Evolutionary conservation across 306 rosid genomes (phyloP).

Genomic region (Comarum palustre): DNA sequence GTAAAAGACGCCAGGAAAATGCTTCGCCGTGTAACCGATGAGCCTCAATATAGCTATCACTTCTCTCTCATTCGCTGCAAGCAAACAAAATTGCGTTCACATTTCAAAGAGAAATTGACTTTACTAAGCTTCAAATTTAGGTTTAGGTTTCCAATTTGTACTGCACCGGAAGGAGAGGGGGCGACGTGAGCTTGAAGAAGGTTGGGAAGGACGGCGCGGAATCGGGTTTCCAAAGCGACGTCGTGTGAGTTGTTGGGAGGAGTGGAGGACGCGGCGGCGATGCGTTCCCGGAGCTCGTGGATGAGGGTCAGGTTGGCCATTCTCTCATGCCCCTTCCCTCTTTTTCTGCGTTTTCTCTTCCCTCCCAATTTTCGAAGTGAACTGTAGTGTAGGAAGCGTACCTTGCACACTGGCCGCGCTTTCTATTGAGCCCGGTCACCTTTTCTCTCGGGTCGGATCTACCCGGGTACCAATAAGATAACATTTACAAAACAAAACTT

Average conservation of each 20-base stretch:
- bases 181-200: conserved; percentile 64
- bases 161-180: conserved; percentile 61
- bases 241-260: conserved; percentile 44
- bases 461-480: no score
- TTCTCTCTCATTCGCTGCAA: conserved; percentile 59
- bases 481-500: no score
- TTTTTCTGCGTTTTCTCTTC: conserved; percentile 17
- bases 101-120: not conserved
- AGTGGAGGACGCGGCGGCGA: conserved; percentile 65
- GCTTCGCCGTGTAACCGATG: conserved; percentile 52
- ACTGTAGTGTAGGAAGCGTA: not conserved
- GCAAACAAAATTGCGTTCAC: not conserved
- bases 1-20: conserved; percentile 76
- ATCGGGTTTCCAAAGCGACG: conserved; percentile 59
- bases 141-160: conserved; percentile 4
- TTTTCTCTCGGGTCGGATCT: no score
- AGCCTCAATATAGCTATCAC: conserved; percentile 71
- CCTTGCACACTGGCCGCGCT: not conserved
- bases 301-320: conserved; percentile 65
- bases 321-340: conserved; percentile 16
- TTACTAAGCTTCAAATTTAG: not conserved
- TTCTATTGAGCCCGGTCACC: no score
- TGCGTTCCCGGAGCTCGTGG: conserved; percentile 78
- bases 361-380: conserved; percentile 33
- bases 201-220: conserved; percentile 81